Base-by-base conservation (phyloP, 208 protist genomes). In the Trypanosoma platydactyli region DNA sequence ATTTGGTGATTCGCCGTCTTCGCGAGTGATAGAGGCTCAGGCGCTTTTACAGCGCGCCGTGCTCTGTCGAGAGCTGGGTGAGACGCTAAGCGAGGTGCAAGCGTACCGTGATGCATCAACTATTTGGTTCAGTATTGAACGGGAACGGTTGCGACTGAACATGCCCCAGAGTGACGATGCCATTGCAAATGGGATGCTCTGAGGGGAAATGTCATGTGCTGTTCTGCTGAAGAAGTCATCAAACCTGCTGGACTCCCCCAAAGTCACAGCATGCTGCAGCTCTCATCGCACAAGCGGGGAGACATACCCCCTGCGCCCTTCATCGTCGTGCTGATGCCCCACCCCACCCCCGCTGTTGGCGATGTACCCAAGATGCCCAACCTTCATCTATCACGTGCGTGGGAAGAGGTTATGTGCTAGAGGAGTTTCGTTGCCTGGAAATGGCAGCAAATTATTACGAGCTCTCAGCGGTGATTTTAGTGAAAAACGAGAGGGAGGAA, bases 51-150 rank as follows among this genome's bases (percentile, higher is more conserved):
- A n/a, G n/a, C n/a, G n/a, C n/a, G n/a, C n/a, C n/a, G n/a, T n/a
- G n/a, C n/a, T n/a, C n/a, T n/a, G n/a, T n/a, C n/a, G n/a, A n/a
- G n/a, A n/a, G n/a, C n/a, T n/a, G n/a, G n/a, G n/a, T n/a, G n/a
- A n/a, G n/a, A n/a, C n/a, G n/a, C n/a, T n/a, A n/a, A n/a, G n/a
- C n/a, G n/a, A n/a, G n/a, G n/a, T 62, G 44, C 62, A 76, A 45
- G 60, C 63, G 16, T 80, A 80, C 33, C 55, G 51, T 35, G 7
- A 41, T 7, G 68, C 67, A 12, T 41, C 49, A 13, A 45, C 55
- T 20, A 52, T 76, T 11, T 76, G 59, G 61, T 33, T 69, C 5
- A 25, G 42, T 5, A 51, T 76, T 5, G 74, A 80, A 63, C 38
- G 35, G 54, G 74, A 75, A 35, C 41, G 74, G 6, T 5, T 20